These are phyloP conservation scores for Tetracladium maxilliforme DNA, from an alignment of 2,329 filamentous ascomycete species.

Conservation along the genomic window DNA sequence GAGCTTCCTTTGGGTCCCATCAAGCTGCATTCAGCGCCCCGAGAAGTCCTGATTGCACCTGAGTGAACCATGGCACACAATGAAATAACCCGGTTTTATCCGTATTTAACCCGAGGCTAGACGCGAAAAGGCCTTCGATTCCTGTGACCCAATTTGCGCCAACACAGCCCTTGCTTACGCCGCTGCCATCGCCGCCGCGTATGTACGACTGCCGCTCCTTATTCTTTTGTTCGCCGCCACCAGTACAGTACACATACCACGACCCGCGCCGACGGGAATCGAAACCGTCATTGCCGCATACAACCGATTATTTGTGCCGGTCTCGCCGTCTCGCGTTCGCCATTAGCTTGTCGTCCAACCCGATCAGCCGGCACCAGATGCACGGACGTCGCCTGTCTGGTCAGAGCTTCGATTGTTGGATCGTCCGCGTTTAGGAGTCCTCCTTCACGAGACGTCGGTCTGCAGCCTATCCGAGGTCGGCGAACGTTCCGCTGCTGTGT, in stretches of 20 bases:
- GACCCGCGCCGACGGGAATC: slow-evolving; percentile 17
- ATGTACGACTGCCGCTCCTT: slow-evolving; percentile 18
- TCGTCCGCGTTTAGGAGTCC: no score
- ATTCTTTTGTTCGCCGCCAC: slow-evolving; percentile 16
- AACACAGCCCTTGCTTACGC: slow-evolving; percentile 14
- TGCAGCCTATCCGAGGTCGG: slow-evolving; percentile 14
- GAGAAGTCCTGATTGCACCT: no score
- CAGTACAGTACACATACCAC: slow-evolving; percentile 18
- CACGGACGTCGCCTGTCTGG: slow-evolving; percentile 9
- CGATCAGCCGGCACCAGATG: slow-evolving; percentile 19
- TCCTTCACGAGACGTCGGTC: slow-evolving; percentile 4
- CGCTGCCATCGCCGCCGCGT: slow-evolving; percentile 17
- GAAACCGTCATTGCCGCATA: slow-evolving; percentile 17
- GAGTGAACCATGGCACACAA: no score
- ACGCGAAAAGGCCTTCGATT: no score
- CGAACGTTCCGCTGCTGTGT: slow-evolving; percentile 11
- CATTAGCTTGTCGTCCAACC: slow-evolving; percentile 17
- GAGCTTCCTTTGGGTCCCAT: no score
- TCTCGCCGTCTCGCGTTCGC: slow-evolving; percentile 11
- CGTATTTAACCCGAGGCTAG: no score
- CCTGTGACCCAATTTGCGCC: no score
- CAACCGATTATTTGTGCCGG: slow-evolving; percentile 12
- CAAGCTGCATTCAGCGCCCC: no score
- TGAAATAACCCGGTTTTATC: no score
- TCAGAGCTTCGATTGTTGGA: no score